These are phyloP conservation scores for Colletotrichum magnum DNA, from an alignment of 2,329 filamentous ascomycete species.

Conservation along the genomic window DNA sequence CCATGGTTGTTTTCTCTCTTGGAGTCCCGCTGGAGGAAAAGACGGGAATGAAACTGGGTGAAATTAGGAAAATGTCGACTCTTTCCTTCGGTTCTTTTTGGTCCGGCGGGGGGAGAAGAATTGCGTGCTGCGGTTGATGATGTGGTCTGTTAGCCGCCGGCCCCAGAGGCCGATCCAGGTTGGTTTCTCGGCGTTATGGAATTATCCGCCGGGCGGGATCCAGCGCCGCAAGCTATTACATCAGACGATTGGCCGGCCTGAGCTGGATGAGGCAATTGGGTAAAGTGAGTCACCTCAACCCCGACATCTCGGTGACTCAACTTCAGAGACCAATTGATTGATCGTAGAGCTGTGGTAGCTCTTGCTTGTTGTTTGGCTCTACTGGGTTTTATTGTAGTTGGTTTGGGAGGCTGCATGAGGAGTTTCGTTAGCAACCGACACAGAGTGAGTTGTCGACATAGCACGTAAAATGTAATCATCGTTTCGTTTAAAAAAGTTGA, in stretches of 20 bases:
- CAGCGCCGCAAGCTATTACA: slow-evolving; percentile 10
- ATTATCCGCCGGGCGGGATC: slow-evolving; percentile 6
- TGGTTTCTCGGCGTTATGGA: slow-evolving; percentile 12
- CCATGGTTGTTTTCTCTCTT: not conserved
- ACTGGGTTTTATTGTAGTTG: no score
- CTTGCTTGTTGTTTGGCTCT: no score
- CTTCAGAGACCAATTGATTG: not conserved
- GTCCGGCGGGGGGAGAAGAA: not conserved
- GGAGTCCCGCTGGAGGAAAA: not conserved
- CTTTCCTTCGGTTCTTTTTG: no score
- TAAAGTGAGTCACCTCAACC: slow-evolving; percentile 13
- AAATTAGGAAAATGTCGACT: no score
- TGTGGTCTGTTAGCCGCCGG: not conserved
- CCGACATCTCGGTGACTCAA: not conserved
- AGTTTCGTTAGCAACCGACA: no score
- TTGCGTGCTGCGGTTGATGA: not conserved
- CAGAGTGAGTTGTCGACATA: no score
- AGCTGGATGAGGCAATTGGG: slow-evolving; percentile 13
- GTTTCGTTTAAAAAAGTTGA: no score
- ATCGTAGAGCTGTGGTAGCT: no score
- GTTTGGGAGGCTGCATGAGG: no score
- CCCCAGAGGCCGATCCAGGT: not conserved
- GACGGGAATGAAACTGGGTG: no score
- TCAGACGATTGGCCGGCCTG: not conserved
- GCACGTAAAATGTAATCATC: no score